Evolutionary conservation across 2,329 filamentous ascomycete species (phyloP).

Genomic region (Lasiodiplodia hormozganensis): DNA sequence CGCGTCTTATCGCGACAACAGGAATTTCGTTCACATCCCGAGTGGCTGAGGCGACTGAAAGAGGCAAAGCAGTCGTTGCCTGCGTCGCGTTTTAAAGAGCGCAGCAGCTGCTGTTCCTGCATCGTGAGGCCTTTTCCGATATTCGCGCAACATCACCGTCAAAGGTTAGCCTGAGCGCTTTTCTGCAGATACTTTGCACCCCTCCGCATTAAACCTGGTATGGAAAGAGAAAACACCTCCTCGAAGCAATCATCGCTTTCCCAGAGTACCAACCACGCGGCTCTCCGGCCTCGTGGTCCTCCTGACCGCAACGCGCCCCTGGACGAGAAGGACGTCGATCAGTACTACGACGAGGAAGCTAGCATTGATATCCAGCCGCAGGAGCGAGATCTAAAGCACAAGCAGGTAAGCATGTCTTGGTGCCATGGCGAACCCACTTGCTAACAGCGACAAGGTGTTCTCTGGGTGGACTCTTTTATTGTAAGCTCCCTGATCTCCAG

Average conservation of each 20-base stretch:
- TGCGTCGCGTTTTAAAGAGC: not conserved
- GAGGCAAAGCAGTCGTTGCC: not conserved
- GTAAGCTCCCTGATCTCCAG: not conserved
- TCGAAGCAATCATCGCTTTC: not conserved
- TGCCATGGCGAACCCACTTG: not conserved
- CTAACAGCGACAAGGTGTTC: slow-evolving; percentile 14
- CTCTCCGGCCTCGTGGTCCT: not conserved
- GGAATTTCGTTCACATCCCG: not conserved
- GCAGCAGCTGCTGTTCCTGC: not conserved
- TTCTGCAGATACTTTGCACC: not conserved
- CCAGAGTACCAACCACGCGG: not conserved
- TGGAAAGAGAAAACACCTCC: not conserved
- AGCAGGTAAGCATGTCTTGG: slow-evolving; percentile 25
- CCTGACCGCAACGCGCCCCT: not conserved
- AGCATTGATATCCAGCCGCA: slow-evolving; percentile 4
- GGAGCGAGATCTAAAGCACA: slow-evolving; percentile 30
- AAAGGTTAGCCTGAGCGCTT: not conserved
- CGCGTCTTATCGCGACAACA: not conserved
- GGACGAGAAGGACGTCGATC: slow-evolving; percentile 12
- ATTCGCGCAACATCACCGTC: not conserved
- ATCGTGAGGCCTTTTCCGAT: not conserved
- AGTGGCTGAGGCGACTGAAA: not conserved
- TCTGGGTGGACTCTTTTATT: slow-evolving; percentile 29
- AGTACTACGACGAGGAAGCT: slow-evolving; percentile 18
- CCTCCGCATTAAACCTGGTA: not conserved